phyloP scores from a whole-genome alignment of 176 grass and related monocot genomes.

The Zizania latifolia region DNA sequence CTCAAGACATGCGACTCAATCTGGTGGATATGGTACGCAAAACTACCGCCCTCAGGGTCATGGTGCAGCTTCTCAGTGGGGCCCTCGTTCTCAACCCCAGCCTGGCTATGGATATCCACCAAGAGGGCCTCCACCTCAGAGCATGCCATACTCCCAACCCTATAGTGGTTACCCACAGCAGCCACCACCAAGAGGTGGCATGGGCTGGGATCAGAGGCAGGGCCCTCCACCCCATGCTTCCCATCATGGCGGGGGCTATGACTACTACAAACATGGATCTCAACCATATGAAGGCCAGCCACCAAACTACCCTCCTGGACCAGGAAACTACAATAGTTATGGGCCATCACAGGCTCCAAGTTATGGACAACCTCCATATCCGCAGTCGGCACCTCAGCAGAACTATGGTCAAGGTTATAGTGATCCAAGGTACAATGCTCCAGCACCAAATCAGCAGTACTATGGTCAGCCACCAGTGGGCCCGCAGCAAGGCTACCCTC shows the following conservation, averaged over 20 bases:
- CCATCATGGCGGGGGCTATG: conserved; percentile 45
- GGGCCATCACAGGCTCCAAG: conserved; percentile 50
- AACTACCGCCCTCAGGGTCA: conserved; percentile 47
- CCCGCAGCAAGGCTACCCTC: conserved; percentile 61
- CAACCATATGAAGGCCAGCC: conserved; percentile 43
- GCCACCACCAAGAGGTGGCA: conserved; percentile 47
- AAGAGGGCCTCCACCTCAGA: conserved; percentile 68
- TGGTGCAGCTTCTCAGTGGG: conserved; percentile 57
- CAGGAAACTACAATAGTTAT: conserved; percentile 59
- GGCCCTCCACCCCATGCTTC: conserved; percentile 42
- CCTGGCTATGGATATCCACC: conserved; percentile 58
- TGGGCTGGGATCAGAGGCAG: conserved; percentile 66
- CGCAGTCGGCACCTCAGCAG: conserved; percentile 45
- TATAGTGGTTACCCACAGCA: conserved; percentile 55
- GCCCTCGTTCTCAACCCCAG: conserved; percentile 45
- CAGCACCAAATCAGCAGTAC: conserved; percentile 60
- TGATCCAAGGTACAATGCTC: conserved; percentile 58
- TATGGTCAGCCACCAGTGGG: conserved; percentile 59
- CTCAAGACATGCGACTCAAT: conserved; percentile 32
- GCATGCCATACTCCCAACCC: conserved; percentile 48
- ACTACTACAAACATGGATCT: conserved; percentile 61
- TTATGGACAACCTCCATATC: conserved; percentile 75
- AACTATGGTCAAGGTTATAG: conserved; percentile 57
- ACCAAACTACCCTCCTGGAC: conserved; percentile 48
- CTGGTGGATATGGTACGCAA: conserved; percentile 53